These are phyloP conservation scores for Paecilomyces dactylethromorphus DNA, from an alignment of 2,329 filamentous ascomycete genomes.

Conservation along the genomic window DNA sequence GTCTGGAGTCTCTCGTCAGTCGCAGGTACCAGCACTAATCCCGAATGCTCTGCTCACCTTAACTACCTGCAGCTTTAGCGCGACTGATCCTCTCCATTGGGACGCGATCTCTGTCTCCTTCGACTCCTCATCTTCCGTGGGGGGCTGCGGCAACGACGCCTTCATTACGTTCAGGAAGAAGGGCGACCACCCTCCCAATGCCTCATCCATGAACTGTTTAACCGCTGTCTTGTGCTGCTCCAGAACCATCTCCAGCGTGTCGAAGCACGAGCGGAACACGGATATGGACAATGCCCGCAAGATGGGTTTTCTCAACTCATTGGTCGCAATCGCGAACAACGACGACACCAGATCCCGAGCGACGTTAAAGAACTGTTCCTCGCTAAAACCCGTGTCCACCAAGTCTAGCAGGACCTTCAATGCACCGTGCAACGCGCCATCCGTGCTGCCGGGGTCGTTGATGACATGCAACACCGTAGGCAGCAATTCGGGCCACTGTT, in stretches of 20 bases:
- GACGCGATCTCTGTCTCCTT: slow-evolving; percentile 52
- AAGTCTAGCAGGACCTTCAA: slow-evolving; percentile 82
- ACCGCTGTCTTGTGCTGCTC: slow-evolving; percentile 84
- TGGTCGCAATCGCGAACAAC: slow-evolving; percentile 74
- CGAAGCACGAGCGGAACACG: slow-evolving; percentile 86
- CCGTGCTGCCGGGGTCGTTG: slow-evolving; percentile 57
- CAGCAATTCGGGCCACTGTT: slow-evolving; percentile 87
- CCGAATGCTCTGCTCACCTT: slow-evolving; percentile 46
- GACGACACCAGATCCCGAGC: slow-evolving; percentile 78
- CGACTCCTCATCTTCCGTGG: slow-evolving; percentile 52
- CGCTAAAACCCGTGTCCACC: slow-evolving; percentile 87
- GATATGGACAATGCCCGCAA: slow-evolving; percentile 80
- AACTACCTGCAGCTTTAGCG: slow-evolving; percentile 87
- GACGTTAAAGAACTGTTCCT: slow-evolving; percentile 90
- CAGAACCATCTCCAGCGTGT: slow-evolving; percentile 93
- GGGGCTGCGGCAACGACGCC: slow-evolving; percentile 58
- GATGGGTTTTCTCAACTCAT: slow-evolving; percentile 64
- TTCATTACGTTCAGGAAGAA: slow-evolving; percentile 81
- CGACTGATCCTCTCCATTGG: slow-evolving; percentile 72
- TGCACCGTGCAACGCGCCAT: slow-evolving; percentile 79
- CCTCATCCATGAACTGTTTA: slow-evolving; percentile 81
- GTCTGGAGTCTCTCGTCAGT: slow-evolving; percentile 41
- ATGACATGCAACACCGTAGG: slow-evolving; percentile 73
- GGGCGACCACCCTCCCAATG: slow-evolving; percentile 75
- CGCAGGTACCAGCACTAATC: not conserved